phyloP scores from a whole-genome alignment of 331 rosid genomes.

The Acacia concinna region DNA sequence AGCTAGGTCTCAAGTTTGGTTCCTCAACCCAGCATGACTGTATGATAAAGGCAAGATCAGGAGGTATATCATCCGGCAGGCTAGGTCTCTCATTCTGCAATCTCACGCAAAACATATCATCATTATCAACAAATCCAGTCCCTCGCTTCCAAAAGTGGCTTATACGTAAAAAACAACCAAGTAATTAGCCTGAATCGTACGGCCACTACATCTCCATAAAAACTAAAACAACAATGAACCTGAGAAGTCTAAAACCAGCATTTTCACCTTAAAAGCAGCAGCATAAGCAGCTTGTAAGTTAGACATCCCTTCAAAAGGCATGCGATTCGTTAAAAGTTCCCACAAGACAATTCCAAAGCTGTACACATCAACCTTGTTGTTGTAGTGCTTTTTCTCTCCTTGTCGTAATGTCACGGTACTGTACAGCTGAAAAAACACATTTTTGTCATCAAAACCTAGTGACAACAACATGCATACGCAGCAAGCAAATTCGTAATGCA shows the following conservation, averaged over 20 bases:
- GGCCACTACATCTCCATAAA: background rate
- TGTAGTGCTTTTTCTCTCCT: constrained; percentile 98
- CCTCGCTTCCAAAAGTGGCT: background rate
- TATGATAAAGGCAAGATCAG: constrained; percentile 81
- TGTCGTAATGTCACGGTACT: constrained; percentile 96
- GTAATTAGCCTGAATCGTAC: background rate
- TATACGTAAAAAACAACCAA: background rate
- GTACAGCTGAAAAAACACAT: constrained; percentile 61
- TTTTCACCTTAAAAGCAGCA: constrained; percentile 93
- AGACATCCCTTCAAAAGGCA: constrained; percentile 99
- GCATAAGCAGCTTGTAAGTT: constrained; percentile 99
- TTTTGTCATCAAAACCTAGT: constrained; percentile 10
- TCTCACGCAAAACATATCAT: constrained; percentile 39
- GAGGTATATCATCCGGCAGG: constrained; percentile 75
- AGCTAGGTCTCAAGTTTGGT: constrained; percentile 85
- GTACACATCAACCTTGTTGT: constrained; percentile 94
- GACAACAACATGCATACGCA: background rate
- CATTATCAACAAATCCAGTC: constrained; percentile 24
- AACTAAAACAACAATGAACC: background rate
- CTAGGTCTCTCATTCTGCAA: constrained; percentile 94
- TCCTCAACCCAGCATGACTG: constrained; percentile 99
- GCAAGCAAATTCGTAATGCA: background rate
- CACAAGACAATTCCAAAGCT: constrained; percentile 97
- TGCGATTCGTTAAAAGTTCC: constrained; percentile 94
- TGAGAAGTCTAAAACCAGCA: background rate